Conservation (phyloP, 441 rosid species). For the Erodium chrysanthum region DNA sequence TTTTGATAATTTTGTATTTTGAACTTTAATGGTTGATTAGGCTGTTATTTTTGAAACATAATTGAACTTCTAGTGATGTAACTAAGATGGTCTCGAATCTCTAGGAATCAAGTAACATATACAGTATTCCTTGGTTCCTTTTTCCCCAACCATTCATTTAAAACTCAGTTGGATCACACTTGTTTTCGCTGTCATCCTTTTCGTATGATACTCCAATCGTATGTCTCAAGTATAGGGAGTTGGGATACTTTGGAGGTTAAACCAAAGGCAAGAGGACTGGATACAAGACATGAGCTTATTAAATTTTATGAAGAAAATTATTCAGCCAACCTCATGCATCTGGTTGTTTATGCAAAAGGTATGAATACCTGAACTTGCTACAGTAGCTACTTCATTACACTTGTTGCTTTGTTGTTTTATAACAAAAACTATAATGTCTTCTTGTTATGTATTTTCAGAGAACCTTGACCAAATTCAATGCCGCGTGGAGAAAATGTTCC, state of each 20-base stretch:
- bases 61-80: no score
- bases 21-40: not conserved
- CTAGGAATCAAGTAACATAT: not conserved
- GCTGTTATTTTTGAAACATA: not conserved
- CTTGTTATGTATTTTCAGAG: slow-evolving; percentile 42
- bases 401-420: not conserved
- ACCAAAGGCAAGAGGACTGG: slow-evolving; percentile 68
- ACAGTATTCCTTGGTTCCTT: not conserved
- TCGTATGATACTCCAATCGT: not conserved
- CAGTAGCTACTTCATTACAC: slow-evolving; percentile 11
- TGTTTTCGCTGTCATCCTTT: not conserved
- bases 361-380: slow-evolving; percentile 27
- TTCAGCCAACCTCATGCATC: slow-evolving; percentile 86
- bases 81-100: not conserved
- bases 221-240: slow-evolving; percentile 43
- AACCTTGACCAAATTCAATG: slow-evolving; percentile 57
- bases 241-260: slow-evolving; percentile 78
- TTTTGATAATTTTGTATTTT: not conserved
- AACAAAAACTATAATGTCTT: slow-evolving; percentile 1
- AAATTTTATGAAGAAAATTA: slow-evolving; percentile 69
- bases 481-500: slow-evolving; percentile 59
- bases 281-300: slow-evolving; percentile 67
- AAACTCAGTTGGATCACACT: not conserved
- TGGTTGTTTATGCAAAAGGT: slow-evolving; percentile 81
- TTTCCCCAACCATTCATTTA: not conserved